Evolutionary conservation across 148 eudicot species (phyloP).

Genomic region (Bassia scoparia): DNA sequence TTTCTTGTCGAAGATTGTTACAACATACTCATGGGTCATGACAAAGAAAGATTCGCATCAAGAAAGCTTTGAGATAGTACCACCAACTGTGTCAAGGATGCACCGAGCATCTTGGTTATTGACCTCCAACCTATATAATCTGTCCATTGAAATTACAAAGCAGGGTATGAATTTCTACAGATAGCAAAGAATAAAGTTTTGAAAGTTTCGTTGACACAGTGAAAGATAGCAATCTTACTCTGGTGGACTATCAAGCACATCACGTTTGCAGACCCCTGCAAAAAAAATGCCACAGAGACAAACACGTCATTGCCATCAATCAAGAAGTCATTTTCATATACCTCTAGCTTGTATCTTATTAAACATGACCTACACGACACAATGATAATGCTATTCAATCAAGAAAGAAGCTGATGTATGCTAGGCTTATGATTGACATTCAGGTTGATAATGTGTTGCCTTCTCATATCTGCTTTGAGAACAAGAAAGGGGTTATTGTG

Average conservation of each 20-base stretch:
- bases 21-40: not conserved
- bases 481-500: too few relatives aligned
- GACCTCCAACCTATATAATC: conserved; percentile 23
- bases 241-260: conserved; percentile 38
- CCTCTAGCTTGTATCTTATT: too few relatives aligned
- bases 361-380: not conserved
- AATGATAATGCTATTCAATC: too few relatives aligned
- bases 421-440: too few relatives aligned
- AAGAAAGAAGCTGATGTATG: too few relatives aligned
- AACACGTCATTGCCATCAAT: not conserved
- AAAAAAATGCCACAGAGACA: conserved; percentile 4
- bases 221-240: conserved; percentile 29
- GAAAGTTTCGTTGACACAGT: not conserved
- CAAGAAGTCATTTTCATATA: too few relatives aligned
- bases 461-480: too few relatives aligned
- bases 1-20: not conserved
- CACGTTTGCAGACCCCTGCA: conserved; percentile 40
- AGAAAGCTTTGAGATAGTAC: conserved; percentile 2
- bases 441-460: too few relatives aligned
- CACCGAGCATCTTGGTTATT: conserved; percentile 27
- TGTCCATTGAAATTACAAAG: conserved; percentile 10
- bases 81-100: conserved; percentile 29
- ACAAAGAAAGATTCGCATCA: not conserved
- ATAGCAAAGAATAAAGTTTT: not conserved
- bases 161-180: conserved; percentile 2